phyloP scores from a whole-genome alignment of 768 basidiomycete genomes.

The Arthromyces matolae region DNA sequence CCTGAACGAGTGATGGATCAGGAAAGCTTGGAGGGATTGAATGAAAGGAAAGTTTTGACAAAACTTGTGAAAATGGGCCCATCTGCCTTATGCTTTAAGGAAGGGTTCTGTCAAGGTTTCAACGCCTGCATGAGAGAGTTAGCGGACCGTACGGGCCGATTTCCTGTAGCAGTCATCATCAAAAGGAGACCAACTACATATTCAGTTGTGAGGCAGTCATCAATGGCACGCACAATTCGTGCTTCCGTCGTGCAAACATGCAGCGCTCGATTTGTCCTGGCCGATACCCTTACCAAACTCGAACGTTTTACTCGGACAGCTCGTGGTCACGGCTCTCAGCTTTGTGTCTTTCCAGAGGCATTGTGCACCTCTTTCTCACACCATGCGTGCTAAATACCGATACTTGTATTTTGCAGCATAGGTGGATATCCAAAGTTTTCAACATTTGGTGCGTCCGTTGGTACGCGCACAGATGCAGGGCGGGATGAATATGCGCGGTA shows the following conservation, averaged over 20 bases:
- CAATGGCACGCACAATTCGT: slow-evolving; percentile 20
- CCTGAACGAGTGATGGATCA: too few species aligned
- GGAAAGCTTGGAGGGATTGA: too few species aligned
- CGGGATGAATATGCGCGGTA: slow-evolving; percentile 59
- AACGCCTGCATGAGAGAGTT: too few species aligned
- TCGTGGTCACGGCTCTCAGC: slow-evolving; percentile 43
- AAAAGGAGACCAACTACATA: not conserved
- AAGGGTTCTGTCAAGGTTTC: too few species aligned
- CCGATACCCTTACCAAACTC: slow-evolving; percentile 47
- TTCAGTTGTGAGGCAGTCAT: not conserved
- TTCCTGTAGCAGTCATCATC: not conserved
- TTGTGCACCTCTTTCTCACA: slow-evolving; percentile 31
- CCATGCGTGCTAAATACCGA: not conserved
- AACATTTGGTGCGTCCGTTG: slow-evolving; percentile 48
- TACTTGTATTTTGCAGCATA: slow-evolving; percentile 7
- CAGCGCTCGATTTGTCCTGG: slow-evolving; percentile 41
- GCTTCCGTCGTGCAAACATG: slow-evolving; percentile 54
- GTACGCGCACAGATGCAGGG: slow-evolving; percentile 45
- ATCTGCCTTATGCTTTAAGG: too few species aligned
- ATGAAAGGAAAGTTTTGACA: too few species aligned
- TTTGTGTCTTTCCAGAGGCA: slow-evolving; percentile 56
- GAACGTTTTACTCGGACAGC: slow-evolving; percentile 43
- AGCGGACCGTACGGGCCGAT: not conserved
- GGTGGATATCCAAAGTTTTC: slow-evolving; percentile 62
- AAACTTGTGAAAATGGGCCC: too few species aligned